Evolutionary conservation across 1,284 basidiomycete species (phyloP), one percentile per base, ranked within the genome.

Genomic region (Lentinula novae-zelandiae): DNA sequence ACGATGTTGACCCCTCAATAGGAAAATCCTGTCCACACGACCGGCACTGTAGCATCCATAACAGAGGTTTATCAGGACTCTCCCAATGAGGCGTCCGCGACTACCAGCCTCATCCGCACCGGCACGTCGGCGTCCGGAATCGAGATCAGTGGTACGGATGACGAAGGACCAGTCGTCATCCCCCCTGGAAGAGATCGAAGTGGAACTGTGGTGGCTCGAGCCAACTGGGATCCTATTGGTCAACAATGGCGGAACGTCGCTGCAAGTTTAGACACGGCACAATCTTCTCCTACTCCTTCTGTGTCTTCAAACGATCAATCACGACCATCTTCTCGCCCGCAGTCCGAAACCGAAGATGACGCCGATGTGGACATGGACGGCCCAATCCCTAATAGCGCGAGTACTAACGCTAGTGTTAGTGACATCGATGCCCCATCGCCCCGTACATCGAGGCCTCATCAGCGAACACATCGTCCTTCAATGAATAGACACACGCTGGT

Each of bases 291-390:
- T n/a, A 58, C 54, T 31, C 60, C 72, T 68, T 34, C 73, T 72
- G 0, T 79, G 79, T 6, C 76, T 75, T 2, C 76, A 76, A 13
- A 77, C 76, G 55, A 57, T 27, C 62, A 42, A 39, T 58, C 57
- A 34, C 66, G 54, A 60, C 71, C 68, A 52, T 76, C 77, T 3
- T 88, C 86, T 0, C 76, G 86, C 12, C 81, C 85, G 0, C 87
- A 90, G 57, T 89, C 87, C 0, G 88, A 90, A 73, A 89, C 87
- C 0, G 89, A 91, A 70, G 87, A 88, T 62, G 88, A 89, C 62
- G 82, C 77, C 7, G 86, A 87, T 51, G 78, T 73, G 1, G 84
- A 85, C 50, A 79, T 81, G 62, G 84, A 83, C 63, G 77, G 75
- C 64, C 80, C 82, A 58, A 74, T 78, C 57, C 68, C 69, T 53